These are phyloP conservation scores for Lasiosphaeria hispida DNA, from an alignment of 495 filamentous ascomycete species.

Conservation along the genomic window DNA sequence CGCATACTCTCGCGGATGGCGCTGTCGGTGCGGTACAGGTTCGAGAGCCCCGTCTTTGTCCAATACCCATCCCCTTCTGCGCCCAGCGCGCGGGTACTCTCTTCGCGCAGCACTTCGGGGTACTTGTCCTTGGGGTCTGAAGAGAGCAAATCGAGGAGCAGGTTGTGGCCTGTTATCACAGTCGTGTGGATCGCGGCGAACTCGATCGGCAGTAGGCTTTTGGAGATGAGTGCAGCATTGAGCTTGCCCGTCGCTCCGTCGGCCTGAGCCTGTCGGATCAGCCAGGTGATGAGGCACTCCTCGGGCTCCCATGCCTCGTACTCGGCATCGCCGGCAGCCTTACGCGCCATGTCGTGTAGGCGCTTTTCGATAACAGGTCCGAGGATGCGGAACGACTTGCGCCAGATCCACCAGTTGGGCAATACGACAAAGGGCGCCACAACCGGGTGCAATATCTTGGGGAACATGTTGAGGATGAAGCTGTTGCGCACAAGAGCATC, in stretches of 20 bases:
- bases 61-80: conserved; percentile 33
- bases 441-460: conserved; percentile 33
- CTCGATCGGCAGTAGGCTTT: conserved; percentile 40
- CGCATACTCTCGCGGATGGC: conserved; percentile 40
- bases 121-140: conserved; percentile 29
- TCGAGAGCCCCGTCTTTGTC: conserved; percentile 38
- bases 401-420: conserved; percentile 33
- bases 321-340: conserved; percentile 21
- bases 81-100: conserved; percentile 29
- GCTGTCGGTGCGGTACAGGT: conserved; percentile 31
- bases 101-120: conserved; percentile 36
- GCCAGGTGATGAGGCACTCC: conserved; percentile 39
- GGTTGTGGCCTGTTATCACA: conserved; percentile 39
- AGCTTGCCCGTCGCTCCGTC: conserved; percentile 26
- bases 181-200: conserved; percentile 51
- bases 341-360: conserved; percentile 25
- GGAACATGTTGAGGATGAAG: conserved; percentile 35
- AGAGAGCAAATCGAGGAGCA: conserved; percentile 43
- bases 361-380: conserved; percentile 32
- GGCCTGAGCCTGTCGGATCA: conserved; percentile 33
- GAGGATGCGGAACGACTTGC: conserved; percentile 19
- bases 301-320: conserved; percentile 25
- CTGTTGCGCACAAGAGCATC: conserved; percentile 34
- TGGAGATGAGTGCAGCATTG: conserved; percentile 23
- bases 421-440: conserved; percentile 27